These are phyloP conservation scores for Ustilago bromivora DNA, from an alignment of 1,284 basidiomycete species.

Conservation along the genomic window DNA sequence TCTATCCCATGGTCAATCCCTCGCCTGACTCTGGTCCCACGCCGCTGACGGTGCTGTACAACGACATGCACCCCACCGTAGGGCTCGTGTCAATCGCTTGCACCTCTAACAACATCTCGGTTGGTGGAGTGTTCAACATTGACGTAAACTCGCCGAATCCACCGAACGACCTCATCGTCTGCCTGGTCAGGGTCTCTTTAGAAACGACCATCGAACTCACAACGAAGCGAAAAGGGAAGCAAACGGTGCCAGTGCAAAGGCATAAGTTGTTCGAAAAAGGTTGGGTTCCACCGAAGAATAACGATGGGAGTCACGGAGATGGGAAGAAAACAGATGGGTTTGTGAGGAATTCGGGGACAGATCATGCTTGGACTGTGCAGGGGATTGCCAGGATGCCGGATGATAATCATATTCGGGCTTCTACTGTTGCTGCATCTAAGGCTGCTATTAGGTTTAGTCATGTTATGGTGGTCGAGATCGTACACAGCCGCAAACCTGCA, in stretches of 20 bases:
- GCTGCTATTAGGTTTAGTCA: constrained; percentile 65
- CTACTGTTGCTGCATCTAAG: constrained; percentile 61
- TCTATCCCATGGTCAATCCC: constrained; percentile 69
- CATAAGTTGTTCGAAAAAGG: constrained; percentile 68
- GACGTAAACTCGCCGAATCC: constrained; percentile 68
- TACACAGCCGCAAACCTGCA: constrained; percentile 56
- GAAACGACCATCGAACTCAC: constrained; percentile 66
- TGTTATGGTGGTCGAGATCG: constrained; percentile 66
- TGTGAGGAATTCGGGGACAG: constrained; percentile 56
- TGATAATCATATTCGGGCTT: constrained; percentile 66
- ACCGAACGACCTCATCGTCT: constrained; percentile 65
- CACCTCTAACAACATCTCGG: constrained; percentile 68
- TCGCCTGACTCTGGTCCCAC: constrained; percentile 65
- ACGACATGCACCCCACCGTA: constrained; percentile 68
- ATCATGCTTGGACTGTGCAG: constrained; percentile 68
- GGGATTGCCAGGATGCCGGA: constrained; percentile 68
- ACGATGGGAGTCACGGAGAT: constrained; percentile 60
- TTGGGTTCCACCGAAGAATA: constrained; percentile 62
- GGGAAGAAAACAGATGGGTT: constrained; percentile 63
- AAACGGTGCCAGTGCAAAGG: constrained; percentile 62
- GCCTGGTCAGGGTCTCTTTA: constrained; percentile 66
- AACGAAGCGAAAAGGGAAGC: constrained; percentile 61
- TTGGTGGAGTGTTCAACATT: constrained; percentile 69
- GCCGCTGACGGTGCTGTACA: constrained; percentile 67
- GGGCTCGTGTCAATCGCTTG: constrained; percentile 67